Evolutionary conservation across 148 eudicot genomes (phyloP), one percentile per base, ranked within the genome.

Genomic region (Arctostaphylos glauca): DNA sequence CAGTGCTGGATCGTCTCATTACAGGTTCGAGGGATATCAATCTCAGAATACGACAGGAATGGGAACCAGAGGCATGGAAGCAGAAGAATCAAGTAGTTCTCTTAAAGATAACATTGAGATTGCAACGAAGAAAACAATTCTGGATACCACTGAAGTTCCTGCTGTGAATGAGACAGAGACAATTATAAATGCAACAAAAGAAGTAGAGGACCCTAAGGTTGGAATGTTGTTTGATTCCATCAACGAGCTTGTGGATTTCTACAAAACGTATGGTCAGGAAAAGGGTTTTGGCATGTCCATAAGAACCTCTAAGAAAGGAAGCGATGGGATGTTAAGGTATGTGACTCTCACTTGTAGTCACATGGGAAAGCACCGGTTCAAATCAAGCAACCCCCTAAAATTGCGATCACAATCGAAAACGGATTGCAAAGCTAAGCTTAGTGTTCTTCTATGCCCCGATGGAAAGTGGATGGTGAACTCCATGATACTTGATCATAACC

Each of bases 61-160:
- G n/a, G n/a, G n/a, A n/a, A n/a, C n/a, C 60, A 56, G 60, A 56
- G n/a, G 60, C 60, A 56, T 56, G 60, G 60, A 56, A 56, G 60
- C 15, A 56, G 60, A 56, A 56, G 60, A 5, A 16, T 56, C 60
- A 56, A 56, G 60, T 56, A 56, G 60, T 56, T 56, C 60, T 56
- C 60, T 56, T 4, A 18, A 56, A 18, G 18, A 56, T 18, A 56
- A 56, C n/a, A 56, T 56, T 56, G n/a, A 56, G 60, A 56, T 14
- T 56, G 21, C 3, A 16, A 56, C 14, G n/a, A n/a, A 56, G 60
- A 56, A 56, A 56, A 56, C 16, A 56, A 56, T 56, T 14, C n/a
- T 56, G 60, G 21, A 56, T 56, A 5, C n/a, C 19, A 5, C 18
- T 56, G 16, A 56, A 56, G n/a, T 56, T 56, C 18, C 60, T 56